Base-by-base conservation (phyloP, 192 early-diverging fungal species). In the Coemansia umbellata region DNA sequence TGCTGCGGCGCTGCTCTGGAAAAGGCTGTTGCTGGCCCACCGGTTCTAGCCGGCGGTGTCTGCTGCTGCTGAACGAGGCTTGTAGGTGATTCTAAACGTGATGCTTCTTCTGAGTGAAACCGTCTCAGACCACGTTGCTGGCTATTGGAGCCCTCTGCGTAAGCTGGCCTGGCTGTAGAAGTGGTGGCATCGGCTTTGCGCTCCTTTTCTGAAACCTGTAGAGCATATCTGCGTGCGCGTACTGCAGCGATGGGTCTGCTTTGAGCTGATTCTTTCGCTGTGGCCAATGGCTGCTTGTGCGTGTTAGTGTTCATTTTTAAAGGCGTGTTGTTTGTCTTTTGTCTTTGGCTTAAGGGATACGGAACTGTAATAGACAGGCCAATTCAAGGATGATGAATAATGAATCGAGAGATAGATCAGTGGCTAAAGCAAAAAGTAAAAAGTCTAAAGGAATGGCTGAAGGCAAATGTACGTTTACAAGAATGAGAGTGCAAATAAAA, bases 171-270 rank as follows among this genome's bases (percentile, higher is more conserved):
- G 17, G 3, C 31, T 4, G 10, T 48, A n/a, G n/a, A n/a, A 28
- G 15, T 15, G 8, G 10, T 31, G 6, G 15, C 31, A n/a, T 10
- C 40, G 10, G 17, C 31, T 31, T 32, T 21, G 24, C 26, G 48
- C 21, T 1, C 4, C 9, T 40, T 9, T 5, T 15, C 21, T 14
- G 35, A 51, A 11, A 26, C 9, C 26, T 63, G 60, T 15, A 55
- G 27, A 27, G 60, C 53, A 21, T 63, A 63, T 23, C 47, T 59
- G 22, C 57, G 51, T 2, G 65, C 51, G 4, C 65, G 65, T 27
- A 47, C 22, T 1, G 57, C 47, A 10, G 53, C 58, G 36, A 58
- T 53, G 18, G 63, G 50, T 11, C 63, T n/a, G n/a, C n/a, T n/a
- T n/a, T n/a, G n/a, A n/a, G n/a, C n/a, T n/a, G n/a, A n/a, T n/a